Percentiles rank a stretch among this genome's conserved stretches.
Evolutionary conservation across 2,329 filamentous ascomycete genomes (phyloP).

Genomic region (Teratosphaeria zuluensis): DNA sequence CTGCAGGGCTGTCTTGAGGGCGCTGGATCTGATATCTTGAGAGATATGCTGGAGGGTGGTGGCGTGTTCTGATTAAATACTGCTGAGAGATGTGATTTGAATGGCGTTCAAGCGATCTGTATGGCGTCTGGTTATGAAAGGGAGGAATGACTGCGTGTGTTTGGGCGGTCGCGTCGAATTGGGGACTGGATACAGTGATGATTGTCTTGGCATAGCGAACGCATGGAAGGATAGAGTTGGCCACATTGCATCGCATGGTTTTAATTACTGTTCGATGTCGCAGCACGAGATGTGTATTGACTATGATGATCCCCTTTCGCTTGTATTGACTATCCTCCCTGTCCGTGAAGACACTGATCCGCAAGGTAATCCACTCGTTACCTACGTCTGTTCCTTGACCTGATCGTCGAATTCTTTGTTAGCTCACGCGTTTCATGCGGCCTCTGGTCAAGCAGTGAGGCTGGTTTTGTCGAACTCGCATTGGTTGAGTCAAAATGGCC

Average conservation of each 20-base stretch:
- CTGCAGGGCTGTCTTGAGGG: slow-evolving; percentile 24
- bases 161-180: neutral
- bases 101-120: neutral
- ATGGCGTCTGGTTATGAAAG: neutral
- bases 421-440: no score
- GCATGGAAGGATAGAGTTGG: neutral
- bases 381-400: no score
- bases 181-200: neutral
- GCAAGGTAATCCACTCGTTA: no score
- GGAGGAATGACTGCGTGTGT: neutral
- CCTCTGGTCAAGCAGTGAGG: no score
- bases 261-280: no score
- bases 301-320: no score
- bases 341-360: no score
- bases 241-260: neutral
- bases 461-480: no score
- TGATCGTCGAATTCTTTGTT: no score
- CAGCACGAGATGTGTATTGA: no score
- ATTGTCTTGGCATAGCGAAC: neutral
- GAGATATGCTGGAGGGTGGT: slow-evolving; percentile 26
- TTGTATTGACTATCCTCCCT: no score
- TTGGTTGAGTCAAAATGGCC: no score
- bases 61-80: slow-evolving; percentile 1
- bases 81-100: neutral
- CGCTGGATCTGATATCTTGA: slow-evolving; percentile 26